Evolutionary conservation across 805 yeast genomes (phyloP).

Genomic region (Candida boleticola): DNA sequence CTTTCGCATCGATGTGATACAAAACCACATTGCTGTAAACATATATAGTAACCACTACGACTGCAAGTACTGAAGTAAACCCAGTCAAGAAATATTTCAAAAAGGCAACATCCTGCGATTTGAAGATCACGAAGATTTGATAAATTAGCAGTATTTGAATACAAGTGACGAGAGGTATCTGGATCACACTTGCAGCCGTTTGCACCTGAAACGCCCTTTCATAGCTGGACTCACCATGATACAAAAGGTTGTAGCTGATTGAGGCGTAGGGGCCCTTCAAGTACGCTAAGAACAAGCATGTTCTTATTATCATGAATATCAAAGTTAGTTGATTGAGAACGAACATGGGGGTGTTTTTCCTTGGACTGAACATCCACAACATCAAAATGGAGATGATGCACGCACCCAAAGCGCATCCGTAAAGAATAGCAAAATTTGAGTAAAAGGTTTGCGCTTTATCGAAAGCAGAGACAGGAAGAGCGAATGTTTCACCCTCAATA

Average conservation of each 20-base stretch:
- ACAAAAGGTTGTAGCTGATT: constrained; percentile 40
- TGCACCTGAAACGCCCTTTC: constrained; percentile 43
- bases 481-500: background rate
- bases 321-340: constrained; percentile 66
- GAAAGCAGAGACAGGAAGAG: background rate
- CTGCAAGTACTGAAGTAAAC: constrained; percentile 43
- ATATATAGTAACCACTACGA: constrained; percentile 59
- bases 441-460: background rate
- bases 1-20: constrained; percentile 8
- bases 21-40: constrained; percentile 39
- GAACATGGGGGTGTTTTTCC: constrained; percentile 66
- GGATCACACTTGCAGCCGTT: constrained; percentile 62
- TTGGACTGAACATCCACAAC: constrained; percentile 26
- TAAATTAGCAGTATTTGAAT: constrained; percentile 66
- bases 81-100: constrained; percentile 39
- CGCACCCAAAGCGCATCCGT: constrained; percentile 17
- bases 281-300: constrained; percentile 57
- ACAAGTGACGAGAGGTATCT: constrained; percentile 54
- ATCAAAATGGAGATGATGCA: constrained; percentile 14
- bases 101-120: constrained; percentile 48
- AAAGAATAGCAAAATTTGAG: constrained; percentile 10
- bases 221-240: constrained; percentile 20
- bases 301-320: constrained; percentile 53
- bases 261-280: constrained; percentile 52
- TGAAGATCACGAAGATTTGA: constrained; percentile 72